Conservation (phyloP, 2,329 filamentous ascomycete species). For the Macrophomina tecta region DNA sequence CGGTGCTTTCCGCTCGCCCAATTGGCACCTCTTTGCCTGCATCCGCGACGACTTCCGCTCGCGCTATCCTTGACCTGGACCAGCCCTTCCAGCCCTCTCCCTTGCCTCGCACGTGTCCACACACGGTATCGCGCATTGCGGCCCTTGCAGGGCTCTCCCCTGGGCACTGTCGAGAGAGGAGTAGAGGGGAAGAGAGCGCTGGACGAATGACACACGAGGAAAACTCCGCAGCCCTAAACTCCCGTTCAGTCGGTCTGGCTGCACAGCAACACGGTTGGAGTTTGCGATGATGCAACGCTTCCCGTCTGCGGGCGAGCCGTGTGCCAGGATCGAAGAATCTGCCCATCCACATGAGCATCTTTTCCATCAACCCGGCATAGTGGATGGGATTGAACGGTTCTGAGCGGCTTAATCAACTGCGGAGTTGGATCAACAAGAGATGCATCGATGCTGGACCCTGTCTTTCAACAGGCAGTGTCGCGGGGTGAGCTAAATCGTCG, state of each 20-base stretch:
- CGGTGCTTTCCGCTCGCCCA: slow-evolving; percentile 2
- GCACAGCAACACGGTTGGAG: slow-evolving; percentile 1
- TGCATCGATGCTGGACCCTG: slow-evolving; percentile 14
- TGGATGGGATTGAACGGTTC: background rate
- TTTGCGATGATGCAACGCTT: slow-evolving; percentile 1
- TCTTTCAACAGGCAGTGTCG: slow-evolving; percentile 2
- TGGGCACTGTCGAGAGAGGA: background rate
- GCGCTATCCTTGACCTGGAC: background rate
- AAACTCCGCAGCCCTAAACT: too few relatives aligned
- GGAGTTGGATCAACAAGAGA: slow-evolving; percentile 3
- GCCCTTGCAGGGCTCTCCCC: slow-evolving; percentile 12
- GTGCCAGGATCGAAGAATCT: background rate
- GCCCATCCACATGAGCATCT: background rate
- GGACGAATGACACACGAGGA: background rate
- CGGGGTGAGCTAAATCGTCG: slow-evolving; percentile 2
- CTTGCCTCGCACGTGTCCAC: slow-evolving; percentile 7
- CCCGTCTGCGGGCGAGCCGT: background rate
- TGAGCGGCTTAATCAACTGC: background rate
- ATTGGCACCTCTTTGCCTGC: background rate
- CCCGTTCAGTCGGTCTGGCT: background rate
- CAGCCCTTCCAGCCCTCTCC: background rate
- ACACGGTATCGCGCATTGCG: background rate
- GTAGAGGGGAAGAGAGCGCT: background rate
- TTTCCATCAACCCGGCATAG: background rate
- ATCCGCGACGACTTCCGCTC: background rate